Evolutionary conservation across 352 stramenopile species (phyloP), one percentile per base, ranked within the genome.

Genomic region (Globisporangium uncinulatum): DNA sequence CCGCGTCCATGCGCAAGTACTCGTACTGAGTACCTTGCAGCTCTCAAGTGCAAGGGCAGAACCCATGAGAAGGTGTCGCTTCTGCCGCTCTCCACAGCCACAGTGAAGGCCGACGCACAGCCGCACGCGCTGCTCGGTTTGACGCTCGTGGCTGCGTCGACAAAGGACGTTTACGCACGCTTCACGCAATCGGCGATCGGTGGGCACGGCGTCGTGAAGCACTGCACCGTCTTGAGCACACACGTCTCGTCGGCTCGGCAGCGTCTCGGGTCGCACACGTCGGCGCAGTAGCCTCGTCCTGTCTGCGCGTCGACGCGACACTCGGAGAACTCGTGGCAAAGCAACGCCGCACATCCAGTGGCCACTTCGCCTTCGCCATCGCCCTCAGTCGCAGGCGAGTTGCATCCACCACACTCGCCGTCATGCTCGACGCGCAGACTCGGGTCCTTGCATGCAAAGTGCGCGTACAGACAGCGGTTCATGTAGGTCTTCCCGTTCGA

Each of bases 61-160:
- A 4, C 24, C 2, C 24, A 29, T 29, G 24, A 29, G 24, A 29
- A 29, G 24, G 24, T 4, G 24, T 29, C 24, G 24, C 24, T 29
- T 29, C 4, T 29, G 24, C 24, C 24, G 24, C 24, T 29, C 24
- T 4, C 24, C 2, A 29, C 24, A 29, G 24, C 24, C 24, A 29
- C 24, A 29, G 24, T 4, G 4, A 29, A 29, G 24, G 4, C 24
- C 24, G 24, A 29, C 24, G 24, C 24, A 5, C 67, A 65, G 34
- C 76, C 76, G 19, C 80, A 88, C 64, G 66, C 68, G 43, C 61
- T 90, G 19, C 54, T 84, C 13, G 79, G 79, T 45, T 82, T 93
- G 36, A 63, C 70, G 51, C 86, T 70, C 55, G 79, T 93, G 29
- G 80, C 83, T 15, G 56, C 75, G 41, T 93, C 6, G 8, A 39